Base-by-base conservation (phyloP, 257 asterid species). In the Striga asiatica region DNA sequence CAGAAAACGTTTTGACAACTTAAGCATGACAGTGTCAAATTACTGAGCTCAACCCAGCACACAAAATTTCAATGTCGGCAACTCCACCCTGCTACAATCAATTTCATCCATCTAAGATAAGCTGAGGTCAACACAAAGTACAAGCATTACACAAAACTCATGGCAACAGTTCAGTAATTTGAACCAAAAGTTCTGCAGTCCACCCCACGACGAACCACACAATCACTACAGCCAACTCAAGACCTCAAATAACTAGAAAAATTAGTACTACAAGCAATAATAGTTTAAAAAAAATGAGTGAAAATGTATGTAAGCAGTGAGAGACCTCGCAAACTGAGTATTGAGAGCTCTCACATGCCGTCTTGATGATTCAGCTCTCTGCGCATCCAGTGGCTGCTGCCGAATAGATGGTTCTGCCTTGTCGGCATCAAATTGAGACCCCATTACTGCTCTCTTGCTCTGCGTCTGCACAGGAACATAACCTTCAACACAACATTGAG, bases 281-380 rank as follows among this genome's bases (percentile, higher is more conserved):
- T 47, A 43, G 1, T 10, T 17, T 9, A 48, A 13, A 54, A 34
- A 0, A 41, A 39, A 13, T 28, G 5, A 38, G 18, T n/a, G 2
- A 50, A 35, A 46, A 5, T 14, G 19, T 25, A 62, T 56, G 32
- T 39, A 48, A 14, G n/a, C 54, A 54, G 32, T 28, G 39, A 17
- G 61, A 46, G 54, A 91, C 95, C 95, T 87, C 56, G 97, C 97
- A 53, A 87, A 91, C 61, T 91, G 95, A 37, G 77, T 75, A 74
- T 91, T 87, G 71, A 87, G 97, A 72, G 95, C 98, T 82, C 87
- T 84, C 71, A 84, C 97, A 64, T 91, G 94, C 80, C 77, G 93
- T 63, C 75, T 81, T 28, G 95, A 91, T 58, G 87, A 80, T 62
- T 91, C 94, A 50, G 97, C 95, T 58, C 93, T 71, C 78, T 73